A percentile compares a stretch with the other conserved stretches of the same genome.
Conservation (phyloP, 768 basidiomycete species). For the Suillus spraguei region DNA sequence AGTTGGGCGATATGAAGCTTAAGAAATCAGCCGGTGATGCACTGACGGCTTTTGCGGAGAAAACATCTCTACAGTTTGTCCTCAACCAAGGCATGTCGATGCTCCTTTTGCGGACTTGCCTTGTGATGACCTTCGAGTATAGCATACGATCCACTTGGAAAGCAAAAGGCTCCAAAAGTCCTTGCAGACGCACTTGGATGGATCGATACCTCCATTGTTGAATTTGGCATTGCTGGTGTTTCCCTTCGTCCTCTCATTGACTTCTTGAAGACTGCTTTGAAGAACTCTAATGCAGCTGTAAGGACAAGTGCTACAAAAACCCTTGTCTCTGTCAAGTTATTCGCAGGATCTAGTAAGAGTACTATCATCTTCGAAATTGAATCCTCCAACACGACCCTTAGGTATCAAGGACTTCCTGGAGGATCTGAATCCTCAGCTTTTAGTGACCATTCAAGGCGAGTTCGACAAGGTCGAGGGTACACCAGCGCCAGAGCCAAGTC, state of each 20-base stretch:
- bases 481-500: constrained; percentile 74
- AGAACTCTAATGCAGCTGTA: constrained; percentile 93
- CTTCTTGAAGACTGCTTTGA: constrained; percentile 82
- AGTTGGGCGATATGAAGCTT: constrained; percentile 93
- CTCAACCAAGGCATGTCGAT: constrained; percentile 76
- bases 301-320: constrained; percentile 93
- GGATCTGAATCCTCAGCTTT: constrained; percentile 91
- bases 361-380: neutral
- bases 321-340: constrained; percentile 87
- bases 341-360: constrained; percentile 81
- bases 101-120: constrained; percentile 10
- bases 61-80: constrained; percentile 92
- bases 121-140: constrained; percentile 19
- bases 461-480: constrained; percentile 91
- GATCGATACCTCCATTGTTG: constrained; percentile 82
- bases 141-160: constrained; percentile 93
- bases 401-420: constrained; percentile 92
- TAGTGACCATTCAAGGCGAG: constrained; percentile 86
- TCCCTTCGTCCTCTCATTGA: constrained; percentile 85
- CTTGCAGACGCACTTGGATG: constrained; percentile 88
- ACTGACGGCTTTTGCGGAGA: constrained; percentile 83
- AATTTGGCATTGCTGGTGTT: constrained; percentile 91
- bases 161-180: constrained; percentile 97
- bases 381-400: constrained; percentile 33
- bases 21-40: constrained; percentile 96